Evolutionary conservation across 2,329 filamentous ascomycete species (phyloP).

Genomic region (Aspergillus fumigatus): DNA sequence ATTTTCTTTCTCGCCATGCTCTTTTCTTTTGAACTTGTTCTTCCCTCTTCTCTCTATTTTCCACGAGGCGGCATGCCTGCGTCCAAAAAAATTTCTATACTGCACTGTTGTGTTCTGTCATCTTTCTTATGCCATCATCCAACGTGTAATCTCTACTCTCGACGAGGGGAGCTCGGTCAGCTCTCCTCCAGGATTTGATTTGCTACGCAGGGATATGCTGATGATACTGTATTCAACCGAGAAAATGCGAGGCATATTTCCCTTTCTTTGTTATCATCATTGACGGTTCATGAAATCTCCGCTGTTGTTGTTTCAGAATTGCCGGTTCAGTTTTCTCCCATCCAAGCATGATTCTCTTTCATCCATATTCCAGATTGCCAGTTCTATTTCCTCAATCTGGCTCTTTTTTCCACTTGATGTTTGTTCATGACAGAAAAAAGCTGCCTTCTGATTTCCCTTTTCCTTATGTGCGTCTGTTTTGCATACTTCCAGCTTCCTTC

Average conservation of each 20-base stretch:
- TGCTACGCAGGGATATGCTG: constrained; percentile 25
- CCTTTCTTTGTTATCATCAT: constrained; percentile 16
- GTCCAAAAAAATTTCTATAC: constrained; percentile 10
- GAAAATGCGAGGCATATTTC: constrained; percentile 23
- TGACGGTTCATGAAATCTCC: constrained; percentile 15
- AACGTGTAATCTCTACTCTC: constrained; percentile 41
- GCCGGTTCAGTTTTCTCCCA: constrained; percentile 14
- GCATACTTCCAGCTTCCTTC: constrained; percentile 20
- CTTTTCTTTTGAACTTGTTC: constrained; percentile 2
- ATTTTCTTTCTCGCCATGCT: constrained; percentile 1
- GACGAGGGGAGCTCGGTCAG: constrained; percentile 34
- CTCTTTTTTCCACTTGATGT: constrained; percentile 17
- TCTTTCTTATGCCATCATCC: constrained; percentile 22
- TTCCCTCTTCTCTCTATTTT: constrained; percentile 8
- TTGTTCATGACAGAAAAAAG: constrained; percentile 8
- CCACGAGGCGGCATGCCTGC: constrained; percentile 3
- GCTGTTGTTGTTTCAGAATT: constrained; percentile 15
- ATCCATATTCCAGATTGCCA: constrained; percentile 15
- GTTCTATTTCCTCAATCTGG: constrained; percentile 16
- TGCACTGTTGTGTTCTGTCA: constrained; percentile 17
- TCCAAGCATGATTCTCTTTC: constrained; percentile 19
- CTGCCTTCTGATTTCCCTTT: constrained; percentile 7
- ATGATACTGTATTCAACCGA: constrained; percentile 34
- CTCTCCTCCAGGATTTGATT: constrained; percentile 22
- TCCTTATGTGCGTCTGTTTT: constrained; percentile 18